Conservation (phyloP, 306 rosid genomes). For the Dicorynia guianensis region DNA sequence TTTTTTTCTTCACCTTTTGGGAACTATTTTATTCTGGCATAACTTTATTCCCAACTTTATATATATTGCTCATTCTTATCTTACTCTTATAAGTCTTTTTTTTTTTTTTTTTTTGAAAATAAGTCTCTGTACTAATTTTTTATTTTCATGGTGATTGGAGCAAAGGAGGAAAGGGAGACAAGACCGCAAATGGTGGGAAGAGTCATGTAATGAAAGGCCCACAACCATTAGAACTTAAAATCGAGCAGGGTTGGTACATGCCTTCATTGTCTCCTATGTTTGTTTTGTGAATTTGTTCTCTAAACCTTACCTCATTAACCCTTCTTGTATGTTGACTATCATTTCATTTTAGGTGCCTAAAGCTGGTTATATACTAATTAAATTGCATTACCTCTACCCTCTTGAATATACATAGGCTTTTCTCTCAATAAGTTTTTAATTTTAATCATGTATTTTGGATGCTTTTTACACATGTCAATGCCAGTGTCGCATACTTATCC, state of each 20-base stretch:
- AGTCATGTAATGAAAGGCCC: conserved; percentile 49
- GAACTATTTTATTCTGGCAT: conserved; percentile 29
- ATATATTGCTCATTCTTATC: conserved; percentile 24
- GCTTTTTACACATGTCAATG: not conserved
- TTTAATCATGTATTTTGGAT: no score
- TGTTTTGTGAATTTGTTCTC: conserved; percentile 27
- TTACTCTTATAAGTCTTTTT: conserved; percentile 1
- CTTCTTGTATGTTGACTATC: conserved; percentile 16
- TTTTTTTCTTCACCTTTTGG: conserved; percentile 16
- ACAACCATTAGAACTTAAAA: conserved; percentile 56
- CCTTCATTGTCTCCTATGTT: conserved; percentile 29
- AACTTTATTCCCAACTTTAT: conserved; percentile 2
- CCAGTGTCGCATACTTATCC: not conserved
- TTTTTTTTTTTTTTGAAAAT: not conserved
- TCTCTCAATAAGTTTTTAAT: no score
- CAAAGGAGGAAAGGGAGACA: conserved; percentile 70
- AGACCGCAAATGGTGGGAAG: conserved; percentile 55
- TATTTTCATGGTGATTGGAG: conserved; percentile 47
- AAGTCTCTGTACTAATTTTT: conserved; percentile 4
- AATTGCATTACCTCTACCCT: not conserved
- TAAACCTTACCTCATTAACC: not conserved
- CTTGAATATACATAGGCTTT: no score
- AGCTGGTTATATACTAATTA: not conserved
- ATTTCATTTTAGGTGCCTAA: conserved; percentile 3
- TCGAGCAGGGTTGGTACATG: conserved; percentile 69